Evolutionary conservation across 257 asterid genomes (phyloP), one percentile per base, ranked within the genome.

Genomic region (Dorcoceras hygrometricum): DNA sequence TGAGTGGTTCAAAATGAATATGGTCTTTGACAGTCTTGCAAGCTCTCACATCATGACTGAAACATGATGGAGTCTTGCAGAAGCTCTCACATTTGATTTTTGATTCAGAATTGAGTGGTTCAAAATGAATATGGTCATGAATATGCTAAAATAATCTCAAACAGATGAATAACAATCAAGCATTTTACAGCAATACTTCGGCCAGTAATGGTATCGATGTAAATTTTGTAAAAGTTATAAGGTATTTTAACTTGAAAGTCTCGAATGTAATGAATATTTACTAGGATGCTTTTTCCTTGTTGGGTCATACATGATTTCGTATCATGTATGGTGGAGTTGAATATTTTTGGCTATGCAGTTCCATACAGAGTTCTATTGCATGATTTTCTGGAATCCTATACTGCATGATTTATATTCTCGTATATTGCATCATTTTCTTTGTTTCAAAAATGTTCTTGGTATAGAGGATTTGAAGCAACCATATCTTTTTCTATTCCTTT

Each of bases 191-290:
- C 12, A 66, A 32, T 25, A 48, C n/a, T 20, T 72, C 22, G 74
- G 64, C 61, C 71, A 71, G 68, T 64, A 71, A 67, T 55, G n/a
- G 27, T 65, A 68, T 77, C 64, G 57, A 71, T 82, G 79, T 77
- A n/a, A 69, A 73, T 75, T 70, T 73, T 36, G 63, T 75, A 28
- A 62, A 51, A 20, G 43, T 67, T 29, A 53, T 23, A 59, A 71
- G 71, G 66, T 46, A 18, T 46, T 46, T 46, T 46, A 73, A 66
- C 71, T 55, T 63, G 71, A 67, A 20, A 69, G 70, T 27, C 66
- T 72, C 78, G 74, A 70, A 50, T 48, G 67, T 76, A 68, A 71
- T 76, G 84, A 73, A 48, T 72, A 59, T 69, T 54, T 31, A 61
- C 5, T 46, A 63, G 73, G 71, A 20, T 4, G 4, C 0, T 63